Percentiles rank a stretch among this genome's conserved stretches.
These are phyloP conservation scores for Vigna trinervia DNA, from an alignment of 306 rosid genomes.

Conservation along the genomic window DNA sequence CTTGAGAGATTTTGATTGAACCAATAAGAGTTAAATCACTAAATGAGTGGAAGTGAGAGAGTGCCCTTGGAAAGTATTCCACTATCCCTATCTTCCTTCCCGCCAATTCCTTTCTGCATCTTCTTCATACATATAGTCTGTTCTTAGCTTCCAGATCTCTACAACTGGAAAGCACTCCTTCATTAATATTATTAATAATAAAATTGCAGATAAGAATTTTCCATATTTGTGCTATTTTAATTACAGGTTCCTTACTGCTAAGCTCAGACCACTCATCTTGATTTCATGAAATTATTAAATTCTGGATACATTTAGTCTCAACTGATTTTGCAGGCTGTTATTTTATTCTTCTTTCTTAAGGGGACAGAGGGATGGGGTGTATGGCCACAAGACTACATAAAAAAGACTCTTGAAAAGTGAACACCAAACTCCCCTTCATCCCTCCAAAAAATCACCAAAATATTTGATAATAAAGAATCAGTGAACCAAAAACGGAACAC, in stretches of 20 bases:
- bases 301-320: background rate
- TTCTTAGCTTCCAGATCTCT: background rate
- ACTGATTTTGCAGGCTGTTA: background rate
- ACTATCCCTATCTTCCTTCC: background rate
- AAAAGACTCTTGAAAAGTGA: background rate
- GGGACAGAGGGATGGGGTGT: background rate
- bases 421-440: constrained; percentile 2
- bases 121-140: background rate
- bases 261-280: constrained; percentile 17
- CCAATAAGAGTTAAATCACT: background rate
- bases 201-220: background rate
- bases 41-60: background rate
- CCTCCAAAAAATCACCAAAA: background rate
- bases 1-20: background rate
- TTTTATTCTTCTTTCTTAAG: background rate
- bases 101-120: background rate
- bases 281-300: constrained; percentile 33
- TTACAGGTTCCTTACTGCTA: background rate
- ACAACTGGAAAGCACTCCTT: background rate
- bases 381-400: background rate
- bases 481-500: background rate
- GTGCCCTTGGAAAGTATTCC: background rate
- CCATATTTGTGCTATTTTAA: background rate
- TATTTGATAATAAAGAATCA: background rate
- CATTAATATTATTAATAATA: background rate